Evolutionary conservation across 176 grass and related monocot species (phyloP).

Genomic region (Oryza glumipatula): DNA sequence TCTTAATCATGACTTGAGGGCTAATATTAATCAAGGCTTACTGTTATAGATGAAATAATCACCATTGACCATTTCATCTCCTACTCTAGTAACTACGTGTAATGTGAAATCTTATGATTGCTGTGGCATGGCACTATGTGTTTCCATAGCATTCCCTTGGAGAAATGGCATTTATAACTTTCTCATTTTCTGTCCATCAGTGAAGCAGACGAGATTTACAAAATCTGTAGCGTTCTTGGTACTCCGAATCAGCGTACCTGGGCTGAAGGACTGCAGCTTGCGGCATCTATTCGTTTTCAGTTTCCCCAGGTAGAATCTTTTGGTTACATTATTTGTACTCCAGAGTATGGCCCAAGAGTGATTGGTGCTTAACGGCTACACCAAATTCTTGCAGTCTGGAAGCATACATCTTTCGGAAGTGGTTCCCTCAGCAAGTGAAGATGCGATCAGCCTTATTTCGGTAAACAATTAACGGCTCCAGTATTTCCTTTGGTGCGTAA

Average conservation of each 20-base stretch:
- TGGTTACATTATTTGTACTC: neutral
- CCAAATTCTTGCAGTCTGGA: conserved; percentile 54
- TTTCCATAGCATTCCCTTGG: neutral
- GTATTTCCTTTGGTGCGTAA: neutral
- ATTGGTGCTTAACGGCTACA: conserved; percentile 9
- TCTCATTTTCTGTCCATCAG: conserved; percentile 49
- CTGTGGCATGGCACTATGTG: neutral
- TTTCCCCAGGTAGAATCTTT: conserved; percentile 66
- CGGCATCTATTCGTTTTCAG: conserved; percentile 77
- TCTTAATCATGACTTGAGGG: neutral
- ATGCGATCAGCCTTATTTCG: conserved; percentile 89
- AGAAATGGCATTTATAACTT: neutral
- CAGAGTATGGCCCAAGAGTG: neutral
- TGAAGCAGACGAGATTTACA: conserved; percentile 89
- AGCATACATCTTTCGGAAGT: conserved; percentile 65
- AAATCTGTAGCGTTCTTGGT: conserved; percentile 95
- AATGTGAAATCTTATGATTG: neutral
- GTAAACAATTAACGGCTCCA: conserved; percentile 39
- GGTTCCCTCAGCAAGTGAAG: conserved; percentile 75
- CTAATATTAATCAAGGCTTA: neutral
- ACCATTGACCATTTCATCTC: neutral
- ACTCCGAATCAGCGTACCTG: conserved; percentile 76
- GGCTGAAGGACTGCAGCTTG: conserved; percentile 84
- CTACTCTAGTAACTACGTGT: neutral
- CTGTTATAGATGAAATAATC: neutral